A percentile compares a stretch with the other conserved stretches of the same genome.
Conservation (phyloP, 345 rosid species). For the Tarenaya hassleriana region DNA sequence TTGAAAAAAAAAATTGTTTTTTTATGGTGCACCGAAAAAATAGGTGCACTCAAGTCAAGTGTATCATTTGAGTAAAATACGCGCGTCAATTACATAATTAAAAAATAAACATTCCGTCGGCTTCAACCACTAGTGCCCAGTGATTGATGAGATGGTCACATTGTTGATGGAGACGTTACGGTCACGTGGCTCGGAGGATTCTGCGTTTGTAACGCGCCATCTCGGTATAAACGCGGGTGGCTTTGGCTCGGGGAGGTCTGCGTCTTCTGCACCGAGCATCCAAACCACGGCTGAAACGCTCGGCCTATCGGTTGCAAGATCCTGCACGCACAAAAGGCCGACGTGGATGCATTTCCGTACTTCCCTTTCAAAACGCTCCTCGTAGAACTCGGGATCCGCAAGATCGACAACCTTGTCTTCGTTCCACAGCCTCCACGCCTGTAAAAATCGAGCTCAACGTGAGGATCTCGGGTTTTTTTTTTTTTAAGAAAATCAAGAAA, state of each 20-base stretch:
- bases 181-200: slow-evolving; percentile 24
- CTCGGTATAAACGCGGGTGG: slow-evolving; percentile 26
- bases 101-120: too few relatives aligned
- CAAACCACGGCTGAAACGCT: slow-evolving; percentile 29
- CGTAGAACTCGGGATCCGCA: slow-evolving; percentile 24
- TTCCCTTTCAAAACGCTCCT: slow-evolving; percentile 21
- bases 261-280: slow-evolving; percentile 24
- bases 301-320: slow-evolving; percentile 32
- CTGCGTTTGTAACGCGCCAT: slow-evolving; percentile 16
- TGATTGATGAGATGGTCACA: slow-evolving; percentile 26
- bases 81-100: too few relatives aligned
- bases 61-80: too few relatives aligned
- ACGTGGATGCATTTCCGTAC: slow-evolving; percentile 31
- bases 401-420: slow-evolving; percentile 21
- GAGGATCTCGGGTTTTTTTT: too few relatives aligned
- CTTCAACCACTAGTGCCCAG: slow-evolving; percentile 24
- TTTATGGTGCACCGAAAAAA: too few relatives aligned
- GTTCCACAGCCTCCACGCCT: slow-evolving; percentile 41
- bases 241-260: slow-evolving; percentile 14
- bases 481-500: too few relatives aligned
- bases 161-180: slow-evolving; percentile 26
- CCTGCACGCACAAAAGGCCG: slow-evolving; percentile 41
- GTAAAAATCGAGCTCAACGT: neutral
- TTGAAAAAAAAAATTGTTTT: too few relatives aligned
- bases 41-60: too few relatives aligned